A percentile compares a stretch with the other conserved stretches of the same genome.
phyloP scores from a whole-genome alignment of 2,329 filamentous ascomycete genomes.

The Pyrenochaeta sp. region DNA sequence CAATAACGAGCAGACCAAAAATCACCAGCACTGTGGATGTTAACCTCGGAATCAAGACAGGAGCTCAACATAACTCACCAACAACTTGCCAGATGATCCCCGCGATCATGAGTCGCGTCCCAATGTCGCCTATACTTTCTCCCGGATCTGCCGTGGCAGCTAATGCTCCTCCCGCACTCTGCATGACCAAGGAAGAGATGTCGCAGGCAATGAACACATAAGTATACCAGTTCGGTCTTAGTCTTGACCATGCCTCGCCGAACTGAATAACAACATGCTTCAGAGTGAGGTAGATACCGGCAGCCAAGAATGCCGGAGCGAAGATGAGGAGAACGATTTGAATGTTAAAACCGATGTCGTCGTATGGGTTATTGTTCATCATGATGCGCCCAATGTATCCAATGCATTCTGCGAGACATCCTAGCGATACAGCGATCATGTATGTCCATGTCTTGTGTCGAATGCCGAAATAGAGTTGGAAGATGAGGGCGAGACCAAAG shows the following conservation, averaged over 20 bases:
- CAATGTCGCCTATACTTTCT: conserved; percentile 50
- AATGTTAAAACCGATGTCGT: conserved; percentile 56
- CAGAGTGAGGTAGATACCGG: conserved; percentile 63
- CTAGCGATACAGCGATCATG: conserved; percentile 57
- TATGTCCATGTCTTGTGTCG: conserved; percentile 64
- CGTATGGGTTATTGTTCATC: conserved; percentile 62
- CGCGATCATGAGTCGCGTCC: conserved; percentile 64
- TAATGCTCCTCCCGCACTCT: conserved; percentile 64
- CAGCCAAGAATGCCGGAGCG: conserved; percentile 64
- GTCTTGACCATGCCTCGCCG: conserved; percentile 47
- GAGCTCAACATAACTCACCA: conserved; percentile 47
- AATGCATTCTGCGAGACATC: conserved; percentile 59
- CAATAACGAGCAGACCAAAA: conserved; percentile 53
- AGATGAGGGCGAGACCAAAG: conserved; percentile 58
- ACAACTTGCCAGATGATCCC: conserved; percentile 65
- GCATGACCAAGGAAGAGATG: conserved; percentile 63
- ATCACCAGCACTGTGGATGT: conserved; percentile 48
- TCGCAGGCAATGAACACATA: conserved; percentile 67
- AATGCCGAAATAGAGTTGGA: conserved; percentile 60
- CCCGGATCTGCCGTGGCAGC: conserved; percentile 58
- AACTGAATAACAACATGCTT: conserved; percentile 64
- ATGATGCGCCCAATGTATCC: conserved; percentile 65
- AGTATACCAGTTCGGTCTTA: conserved; percentile 57
- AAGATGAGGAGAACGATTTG: conserved; percentile 66
- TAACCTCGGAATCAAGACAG: neutral